These are phyloP conservation scores for Penicillium sp. DNA, from an alignment of 2,329 filamentous ascomycete genomes.

Conservation along the genomic window DNA sequence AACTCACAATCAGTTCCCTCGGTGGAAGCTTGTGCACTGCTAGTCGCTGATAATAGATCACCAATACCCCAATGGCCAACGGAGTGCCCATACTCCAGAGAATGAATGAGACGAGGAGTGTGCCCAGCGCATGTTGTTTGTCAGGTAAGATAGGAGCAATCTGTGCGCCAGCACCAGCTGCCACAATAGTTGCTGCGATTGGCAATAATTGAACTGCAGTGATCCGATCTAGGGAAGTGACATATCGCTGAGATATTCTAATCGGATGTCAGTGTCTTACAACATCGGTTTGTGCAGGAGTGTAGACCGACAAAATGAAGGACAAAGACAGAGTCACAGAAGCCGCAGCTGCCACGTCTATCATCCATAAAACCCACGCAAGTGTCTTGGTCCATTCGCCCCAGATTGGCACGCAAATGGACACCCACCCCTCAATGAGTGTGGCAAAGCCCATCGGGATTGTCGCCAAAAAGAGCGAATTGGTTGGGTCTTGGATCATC, in stretches of 20 bases:
- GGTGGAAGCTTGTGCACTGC: constrained; percentile 58
- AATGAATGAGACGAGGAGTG: constrained; percentile 57
- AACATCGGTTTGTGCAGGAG: not conserved
- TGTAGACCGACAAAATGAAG: constrained; percentile 46
- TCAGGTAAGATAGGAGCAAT: constrained; percentile 53
- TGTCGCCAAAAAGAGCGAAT: constrained; percentile 57
- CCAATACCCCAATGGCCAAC: constrained; percentile 54
- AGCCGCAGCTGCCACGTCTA: constrained; percentile 41
- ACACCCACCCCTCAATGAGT: constrained; percentile 54
- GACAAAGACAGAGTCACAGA: constrained; percentile 40
- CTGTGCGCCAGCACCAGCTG: constrained; percentile 55
- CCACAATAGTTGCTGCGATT: constrained; percentile 59
- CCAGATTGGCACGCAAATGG: constrained; percentile 50
- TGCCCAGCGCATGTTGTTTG: constrained; percentile 49
- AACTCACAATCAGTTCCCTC: constrained; percentile 58
- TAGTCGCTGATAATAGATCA: constrained; percentile 62
- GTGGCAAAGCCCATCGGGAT: constrained; percentile 59
- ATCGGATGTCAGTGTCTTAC: constrained; percentile 20
- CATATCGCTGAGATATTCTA: constrained; percentile 30
- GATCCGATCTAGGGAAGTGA: constrained; percentile 45
- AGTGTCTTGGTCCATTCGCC: constrained; percentile 44
- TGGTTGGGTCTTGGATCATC: constrained; percentile 56
- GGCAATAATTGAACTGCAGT: constrained; percentile 59
- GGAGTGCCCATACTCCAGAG: constrained; percentile 59
- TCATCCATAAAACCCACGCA: constrained; percentile 45